These are phyloP conservation scores for Antitrichia curtipendula DNA, from an alignment of 225 moss, liverwort and hornwort genomes.

Conservation along the genomic window DNA sequence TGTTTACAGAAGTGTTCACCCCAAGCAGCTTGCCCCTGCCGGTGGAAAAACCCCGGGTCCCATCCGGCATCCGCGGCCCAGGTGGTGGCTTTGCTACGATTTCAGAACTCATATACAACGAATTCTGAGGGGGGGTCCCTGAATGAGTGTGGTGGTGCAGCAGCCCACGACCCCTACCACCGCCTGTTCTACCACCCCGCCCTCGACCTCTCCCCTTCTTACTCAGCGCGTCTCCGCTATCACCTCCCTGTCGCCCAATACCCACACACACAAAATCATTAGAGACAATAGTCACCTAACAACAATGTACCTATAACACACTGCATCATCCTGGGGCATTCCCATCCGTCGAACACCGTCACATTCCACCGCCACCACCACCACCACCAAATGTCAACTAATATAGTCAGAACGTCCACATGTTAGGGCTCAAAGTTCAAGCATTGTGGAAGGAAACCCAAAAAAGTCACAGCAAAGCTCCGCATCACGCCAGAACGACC, in stretches of 20 bases:
- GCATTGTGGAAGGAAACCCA: no score
- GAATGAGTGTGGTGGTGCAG: conserved; percentile 55
- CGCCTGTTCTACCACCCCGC: conserved; percentile 52
- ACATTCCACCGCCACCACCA: not conserved
- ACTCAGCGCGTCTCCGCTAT: conserved; percentile 30
- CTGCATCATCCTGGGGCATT: not conserved
- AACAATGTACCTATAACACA: no score
- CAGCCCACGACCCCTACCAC: conserved; percentile 67
- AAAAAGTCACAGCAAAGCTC: not conserved
- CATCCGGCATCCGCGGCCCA: conserved; percentile 99
- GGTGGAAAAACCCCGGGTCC: conserved; percentile 77
- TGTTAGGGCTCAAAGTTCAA: not conserved
- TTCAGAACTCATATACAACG: conserved; percentile 31
- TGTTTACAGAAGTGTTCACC: conserved; percentile 28
- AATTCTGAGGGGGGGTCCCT: conserved; percentile 76
- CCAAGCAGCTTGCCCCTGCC: conserved; percentile 74
- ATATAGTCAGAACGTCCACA: not conserved
- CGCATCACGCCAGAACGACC: not conserved
- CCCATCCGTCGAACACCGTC: no score
- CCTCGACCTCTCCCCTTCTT: conserved; percentile 85
- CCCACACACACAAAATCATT: not conserved
- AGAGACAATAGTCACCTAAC: not conserved
- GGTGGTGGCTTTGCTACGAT: conserved; percentile 76
- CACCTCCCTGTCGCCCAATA: conserved; percentile 31
- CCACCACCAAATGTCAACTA: not conserved